phyloP scores from a whole-genome alignment of 2,329 filamentous ascomycete species.

The Fusarium vanettenii region DNA sequence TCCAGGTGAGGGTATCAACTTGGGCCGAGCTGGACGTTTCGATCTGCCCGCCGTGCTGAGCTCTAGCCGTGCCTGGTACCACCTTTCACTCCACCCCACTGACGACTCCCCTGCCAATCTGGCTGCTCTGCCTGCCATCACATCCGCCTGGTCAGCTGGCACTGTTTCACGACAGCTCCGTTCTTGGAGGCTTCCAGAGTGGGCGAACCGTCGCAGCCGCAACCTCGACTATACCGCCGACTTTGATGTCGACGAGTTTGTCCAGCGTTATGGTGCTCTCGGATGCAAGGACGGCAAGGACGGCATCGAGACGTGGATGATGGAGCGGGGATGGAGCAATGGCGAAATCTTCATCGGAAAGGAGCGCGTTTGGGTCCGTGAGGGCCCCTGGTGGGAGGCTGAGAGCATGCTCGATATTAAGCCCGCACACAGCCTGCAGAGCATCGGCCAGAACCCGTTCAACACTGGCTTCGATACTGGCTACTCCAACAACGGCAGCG shows the following conservation, averaged over 20 bases:
- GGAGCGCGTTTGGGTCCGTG: constrained; percentile 95
- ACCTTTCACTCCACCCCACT: constrained; percentile 90
- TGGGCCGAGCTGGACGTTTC: constrained; percentile 82
- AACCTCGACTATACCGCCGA: constrained; percentile 96
- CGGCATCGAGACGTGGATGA: constrained; percentile 92
- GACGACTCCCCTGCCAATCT: constrained; percentile 84
- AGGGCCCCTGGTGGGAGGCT: constrained; percentile 96
- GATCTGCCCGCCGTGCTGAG: constrained; percentile 80
- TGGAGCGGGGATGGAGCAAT: constrained; percentile 98
- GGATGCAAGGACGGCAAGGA: constrained; percentile 92
- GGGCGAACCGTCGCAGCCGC: constrained; percentile 93
- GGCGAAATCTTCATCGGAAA: constrained; percentile 92
- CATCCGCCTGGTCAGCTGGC: constrained; percentile 92
- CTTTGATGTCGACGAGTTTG: constrained; percentile 94
- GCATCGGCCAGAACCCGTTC: constrained; percentile 60
- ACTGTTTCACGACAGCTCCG: constrained; percentile 92
- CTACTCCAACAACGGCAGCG: constrained; percentile 74
- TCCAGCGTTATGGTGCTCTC: constrained; percentile 81
- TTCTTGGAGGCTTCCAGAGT: constrained; percentile 93
- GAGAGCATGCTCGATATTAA: constrained; percentile 96
- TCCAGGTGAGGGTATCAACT: constrained; percentile 79
- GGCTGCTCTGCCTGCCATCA: constrained; percentile 76
- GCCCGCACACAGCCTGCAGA: constrained; percentile 62
- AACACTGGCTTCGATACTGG: constrained; percentile 71
- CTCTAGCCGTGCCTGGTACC: constrained; percentile 94